Evolutionary conservation across 2,329 filamentous ascomycete species (phyloP).

Genomic region (Daldinia eschscholtzii): DNA sequence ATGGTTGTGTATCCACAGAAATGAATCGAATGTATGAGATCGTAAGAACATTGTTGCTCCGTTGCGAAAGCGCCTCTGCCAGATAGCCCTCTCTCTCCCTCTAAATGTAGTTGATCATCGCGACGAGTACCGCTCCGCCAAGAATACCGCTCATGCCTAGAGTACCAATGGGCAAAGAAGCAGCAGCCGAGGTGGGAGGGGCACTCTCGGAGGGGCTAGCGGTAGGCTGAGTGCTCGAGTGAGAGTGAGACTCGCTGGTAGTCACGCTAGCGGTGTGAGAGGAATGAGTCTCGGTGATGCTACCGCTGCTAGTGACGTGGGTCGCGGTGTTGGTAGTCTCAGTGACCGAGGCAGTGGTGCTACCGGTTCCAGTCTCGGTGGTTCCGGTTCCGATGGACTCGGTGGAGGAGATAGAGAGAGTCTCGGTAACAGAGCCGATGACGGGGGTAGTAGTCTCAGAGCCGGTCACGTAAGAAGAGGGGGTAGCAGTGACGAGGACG

Average conservation of each 20-base stretch:
- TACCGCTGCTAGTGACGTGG: conserved; percentile 11
- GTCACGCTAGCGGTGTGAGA: conserved; percentile 24
- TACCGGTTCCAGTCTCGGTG: conserved; percentile 16
- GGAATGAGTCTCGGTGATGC: conserved; percentile 26
- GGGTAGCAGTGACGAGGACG: conserved; percentile 23
- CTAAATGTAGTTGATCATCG: conserved; percentile 34
- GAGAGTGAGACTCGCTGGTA: conserved; percentile 29
- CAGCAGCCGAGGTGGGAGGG: conserved; percentile 33
- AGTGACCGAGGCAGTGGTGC: conserved; percentile 22
- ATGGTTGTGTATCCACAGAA: conserved; percentile 42
- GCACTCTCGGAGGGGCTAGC: conserved; percentile 24
- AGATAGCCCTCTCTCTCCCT: conserved; percentile 1
- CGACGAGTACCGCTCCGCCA: conserved; percentile 31
- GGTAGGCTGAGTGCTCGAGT: conserved; percentile 28
- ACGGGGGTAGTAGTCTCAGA: conserved; percentile 17
- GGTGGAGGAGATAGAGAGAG: conserved; percentile 9
- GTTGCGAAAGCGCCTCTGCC: conserved; percentile 14
- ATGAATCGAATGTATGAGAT: conserved; percentile 29
- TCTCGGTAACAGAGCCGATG: conserved; percentile 15
- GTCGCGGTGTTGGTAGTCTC: conserved; percentile 20
- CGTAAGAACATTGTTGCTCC: conserved; percentile 22
- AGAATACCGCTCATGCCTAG: conserved; percentile 31
- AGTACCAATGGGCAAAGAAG: conserved; percentile 27
- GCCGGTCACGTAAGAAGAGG: conserved; percentile 20
- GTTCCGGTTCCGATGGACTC: conserved; percentile 12